phyloP scores from a whole-genome alignment of 202 grass and related monocot genomes.

The Hordeum pubiflorum region DNA sequence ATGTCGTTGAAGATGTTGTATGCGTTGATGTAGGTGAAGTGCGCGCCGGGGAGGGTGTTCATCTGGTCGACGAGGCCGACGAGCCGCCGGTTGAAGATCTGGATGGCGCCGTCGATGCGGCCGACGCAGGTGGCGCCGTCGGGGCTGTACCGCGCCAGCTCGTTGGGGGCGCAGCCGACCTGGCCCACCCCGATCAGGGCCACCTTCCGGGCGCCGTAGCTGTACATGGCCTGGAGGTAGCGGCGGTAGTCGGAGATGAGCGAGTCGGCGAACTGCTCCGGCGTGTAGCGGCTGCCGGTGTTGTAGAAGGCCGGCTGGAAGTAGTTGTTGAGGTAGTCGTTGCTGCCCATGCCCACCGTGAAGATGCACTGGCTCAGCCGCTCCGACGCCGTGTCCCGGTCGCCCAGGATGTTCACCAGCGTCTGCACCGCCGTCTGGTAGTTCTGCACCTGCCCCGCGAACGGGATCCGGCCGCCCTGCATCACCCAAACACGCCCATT shows the following conservation, averaged over 20 bases:
- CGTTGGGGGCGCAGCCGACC: conserved; percentile 91
- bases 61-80: conserved; percentile 53
- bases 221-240: conserved; percentile 58
- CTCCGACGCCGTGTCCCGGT: conserved; percentile 61
- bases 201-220: conserved; percentile 75
- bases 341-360: conserved; percentile 80
- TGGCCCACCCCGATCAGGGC: conserved; percentile 62
- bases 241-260: conserved; percentile 64
- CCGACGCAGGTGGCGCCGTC: conserved; percentile 63
- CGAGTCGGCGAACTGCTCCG: conserved; percentile 49
- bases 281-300: conserved; percentile 52
- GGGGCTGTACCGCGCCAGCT: conserved; percentile 56
- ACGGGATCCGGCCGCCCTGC: conserved; percentile 59
- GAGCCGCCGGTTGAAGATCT: conserved; percentile 66
- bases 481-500: background rate
- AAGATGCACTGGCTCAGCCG: conserved; percentile 87
- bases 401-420: conserved; percentile 58
- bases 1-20: conserved; percentile 84
- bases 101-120: conserved; percentile 59
- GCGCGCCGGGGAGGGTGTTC: conserved; percentile 61
- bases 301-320: conserved; percentile 93
- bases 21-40: conserved; percentile 87
- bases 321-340: conserved; percentile 99
- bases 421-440: conserved; percentile 81
- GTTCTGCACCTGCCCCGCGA: conserved; percentile 77